Conservation (phyloP, 2,329 filamentous ascomycete genomes). For the Calonectria pseudoreteaudii region DNA sequence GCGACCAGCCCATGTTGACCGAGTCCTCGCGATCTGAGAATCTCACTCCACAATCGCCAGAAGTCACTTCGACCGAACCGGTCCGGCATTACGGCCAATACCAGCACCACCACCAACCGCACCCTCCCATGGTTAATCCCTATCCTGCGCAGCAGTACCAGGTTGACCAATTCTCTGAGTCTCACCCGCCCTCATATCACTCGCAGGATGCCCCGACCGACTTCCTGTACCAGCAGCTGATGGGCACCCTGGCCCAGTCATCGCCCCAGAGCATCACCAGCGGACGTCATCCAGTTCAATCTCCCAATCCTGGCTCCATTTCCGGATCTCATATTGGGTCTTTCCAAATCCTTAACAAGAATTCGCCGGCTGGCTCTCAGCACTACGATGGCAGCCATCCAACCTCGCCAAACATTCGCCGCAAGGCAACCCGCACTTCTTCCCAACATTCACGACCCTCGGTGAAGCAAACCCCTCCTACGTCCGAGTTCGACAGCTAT, state of each 20-base stretch:
- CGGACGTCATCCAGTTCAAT: slow-evolving; percentile 46
- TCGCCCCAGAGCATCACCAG: slow-evolving; percentile 56
- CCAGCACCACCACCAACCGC: slow-evolving; percentile 42
- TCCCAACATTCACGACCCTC: slow-evolving; percentile 46
- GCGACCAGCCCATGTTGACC: slow-evolving; percentile 57
- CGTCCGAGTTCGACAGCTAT: slow-evolving; percentile 46
- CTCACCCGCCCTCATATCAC: slow-evolving; percentile 36
- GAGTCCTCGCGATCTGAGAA: slow-evolving; percentile 58
- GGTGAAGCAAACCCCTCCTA: slow-evolving; percentile 46
- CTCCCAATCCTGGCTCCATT: slow-evolving; percentile 36
- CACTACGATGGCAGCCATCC: slow-evolving; percentile 56
- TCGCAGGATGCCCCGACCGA: slow-evolving; percentile 54
- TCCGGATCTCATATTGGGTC: slow-evolving; percentile 40
- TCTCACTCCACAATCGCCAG: slow-evolving; percentile 59
- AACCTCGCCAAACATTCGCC: slow-evolving; percentile 58
- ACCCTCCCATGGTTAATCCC: slow-evolving; percentile 37
- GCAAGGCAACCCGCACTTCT: slow-evolving; percentile 50
- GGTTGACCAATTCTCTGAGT: slow-evolving; percentile 42
- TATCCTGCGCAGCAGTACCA: slow-evolving; percentile 42
- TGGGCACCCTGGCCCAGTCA: slow-evolving; percentile 51
- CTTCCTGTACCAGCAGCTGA: slow-evolving; percentile 53
- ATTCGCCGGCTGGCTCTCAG: slow-evolving; percentile 53
- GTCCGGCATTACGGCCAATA: slow-evolving; percentile 45
- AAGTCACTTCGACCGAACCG: slow-evolving; percentile 43
- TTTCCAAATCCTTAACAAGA: slow-evolving; percentile 66